These are phyloP conservation scores for Neonectria ditissima DNA, from an alignment of 2,329 filamentous ascomycete genomes.

Conservation along the genomic window DNA sequence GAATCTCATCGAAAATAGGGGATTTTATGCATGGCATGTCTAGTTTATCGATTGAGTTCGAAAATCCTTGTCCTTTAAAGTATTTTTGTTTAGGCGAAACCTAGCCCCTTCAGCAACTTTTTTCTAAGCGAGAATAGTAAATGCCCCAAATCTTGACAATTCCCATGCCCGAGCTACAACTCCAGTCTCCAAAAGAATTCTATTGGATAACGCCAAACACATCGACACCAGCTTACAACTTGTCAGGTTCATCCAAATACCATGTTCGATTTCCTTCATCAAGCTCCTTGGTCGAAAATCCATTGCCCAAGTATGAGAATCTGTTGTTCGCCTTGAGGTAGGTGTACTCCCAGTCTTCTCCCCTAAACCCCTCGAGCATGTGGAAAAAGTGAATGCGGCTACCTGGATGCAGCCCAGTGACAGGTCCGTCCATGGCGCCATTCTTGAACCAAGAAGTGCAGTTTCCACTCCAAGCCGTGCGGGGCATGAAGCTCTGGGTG, in stretches of 20 bases:
- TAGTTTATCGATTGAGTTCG: neutral
- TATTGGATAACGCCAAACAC: neutral
- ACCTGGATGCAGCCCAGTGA: conserved; percentile 63
- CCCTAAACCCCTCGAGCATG: conserved; percentile 62
- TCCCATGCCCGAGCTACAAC: neutral
- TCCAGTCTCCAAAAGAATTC: neutral
- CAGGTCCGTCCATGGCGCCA: conserved; percentile 55
- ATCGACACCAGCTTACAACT: neutral
- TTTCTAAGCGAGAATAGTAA: too few relatives aligned
- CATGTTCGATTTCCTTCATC: conserved; percentile 55
- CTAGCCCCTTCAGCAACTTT: too few relatives aligned
- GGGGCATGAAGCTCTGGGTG: conserved; percentile 63
- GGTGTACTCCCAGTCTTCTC: conserved; percentile 66
- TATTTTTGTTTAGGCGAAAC: too few relatives aligned
- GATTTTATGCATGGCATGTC: neutral
- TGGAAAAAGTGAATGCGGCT: conserved; percentile 65
- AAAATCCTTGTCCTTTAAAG: neutral
- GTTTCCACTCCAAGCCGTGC: conserved; percentile 61
- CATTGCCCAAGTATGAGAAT: conserved; percentile 62
- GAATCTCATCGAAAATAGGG: too few relatives aligned
- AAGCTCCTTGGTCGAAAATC: conserved; percentile 61
- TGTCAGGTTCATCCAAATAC: conserved; percentile 52
- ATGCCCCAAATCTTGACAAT: neutral
- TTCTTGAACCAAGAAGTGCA: conserved; percentile 66
- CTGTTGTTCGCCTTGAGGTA: conserved; percentile 47